Evolutionary conservation across 2,329 filamentous ascomycete species (phyloP).

Genomic region (Piedraia hortae): DNA sequence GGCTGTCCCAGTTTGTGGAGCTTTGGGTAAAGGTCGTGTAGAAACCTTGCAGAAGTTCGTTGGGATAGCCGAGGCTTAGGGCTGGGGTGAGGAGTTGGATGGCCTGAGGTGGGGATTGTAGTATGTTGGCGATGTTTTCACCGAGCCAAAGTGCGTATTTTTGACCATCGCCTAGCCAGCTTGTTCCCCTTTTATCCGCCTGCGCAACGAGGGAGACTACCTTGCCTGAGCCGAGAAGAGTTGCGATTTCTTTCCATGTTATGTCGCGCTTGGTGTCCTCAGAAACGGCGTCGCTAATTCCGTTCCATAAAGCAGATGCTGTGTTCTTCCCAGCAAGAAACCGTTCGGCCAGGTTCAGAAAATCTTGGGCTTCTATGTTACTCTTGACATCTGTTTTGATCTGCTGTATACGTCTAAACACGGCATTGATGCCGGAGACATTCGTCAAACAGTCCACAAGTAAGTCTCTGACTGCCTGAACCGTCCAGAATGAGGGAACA

Average conservation of each 20-base stretch:
- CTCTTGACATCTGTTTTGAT: background rate
- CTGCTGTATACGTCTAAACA: constrained; percentile 36
- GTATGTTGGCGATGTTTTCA: constrained; percentile 22
- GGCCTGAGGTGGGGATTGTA: background rate
- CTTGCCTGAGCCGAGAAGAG: constrained; percentile 30
- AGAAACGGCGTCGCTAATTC: background rate
- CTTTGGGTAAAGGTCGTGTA: background rate
- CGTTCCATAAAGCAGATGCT: constrained; percentile 17
- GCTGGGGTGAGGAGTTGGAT: constrained; percentile 21
- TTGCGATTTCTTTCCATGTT: constrained; percentile 35
- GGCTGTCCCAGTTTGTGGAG: background rate
- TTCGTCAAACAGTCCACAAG: constrained; percentile 42
- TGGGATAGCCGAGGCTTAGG: constrained; percentile 41
- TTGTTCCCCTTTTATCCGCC: constrained; percentile 21
- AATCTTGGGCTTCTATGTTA: constrained; percentile 7
- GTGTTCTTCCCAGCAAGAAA: constrained; percentile 20
- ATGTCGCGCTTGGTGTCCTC: constrained; percentile 18
- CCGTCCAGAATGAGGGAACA: constrained; percentile 56
- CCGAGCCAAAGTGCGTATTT: constrained; percentile 47
- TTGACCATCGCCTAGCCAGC: constrained; percentile 37
- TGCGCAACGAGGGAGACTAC: constrained; percentile 30
- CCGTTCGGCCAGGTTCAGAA: constrained; percentile 17
- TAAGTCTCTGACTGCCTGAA: constrained; percentile 22
- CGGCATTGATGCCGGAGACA: constrained; percentile 49
- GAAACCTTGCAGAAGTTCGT: constrained; percentile 4